Evolutionary conservation across 257 asterid genomes (phyloP).

Genomic region (Petrea volubilis): DNA sequence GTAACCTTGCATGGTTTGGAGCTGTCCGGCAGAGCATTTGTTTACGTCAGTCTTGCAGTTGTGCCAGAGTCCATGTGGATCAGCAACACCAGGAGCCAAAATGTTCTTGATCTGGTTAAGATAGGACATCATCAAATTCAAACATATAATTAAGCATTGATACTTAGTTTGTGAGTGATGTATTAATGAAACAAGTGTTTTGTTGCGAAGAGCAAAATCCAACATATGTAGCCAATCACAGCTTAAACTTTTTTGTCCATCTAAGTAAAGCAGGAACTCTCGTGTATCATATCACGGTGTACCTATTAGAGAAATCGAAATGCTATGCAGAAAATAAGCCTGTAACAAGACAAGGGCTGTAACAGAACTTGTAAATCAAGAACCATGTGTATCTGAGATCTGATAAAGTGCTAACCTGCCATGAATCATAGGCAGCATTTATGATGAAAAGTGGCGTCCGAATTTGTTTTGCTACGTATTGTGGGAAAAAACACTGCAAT

Average conservation of each 20-base stretch:
- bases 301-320: too few species aligned
- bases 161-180: not conserved
- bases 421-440: conserved; percentile 76
- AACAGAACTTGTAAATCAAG: not conserved
- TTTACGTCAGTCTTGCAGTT: conserved; percentile 60
- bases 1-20: conserved; percentile 66
- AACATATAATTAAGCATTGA: not conserved
- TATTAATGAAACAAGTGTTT: too few species aligned
- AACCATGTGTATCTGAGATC: not conserved
- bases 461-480: conserved; percentile 44
- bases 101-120: conserved; percentile 62
- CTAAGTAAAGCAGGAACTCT: too few species aligned
- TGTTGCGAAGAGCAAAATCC: too few species aligned
- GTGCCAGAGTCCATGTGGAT: conserved; percentile 76
- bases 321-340: too few species aligned
- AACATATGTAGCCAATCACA: too few species aligned
- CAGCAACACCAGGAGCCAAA: conserved; percentile 76
- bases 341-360: too few species aligned
- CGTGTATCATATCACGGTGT: too few species aligned
- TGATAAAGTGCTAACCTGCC: conserved; percentile 67
- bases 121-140: not conserved
- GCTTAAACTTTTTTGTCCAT: too few species aligned
- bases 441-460: conserved; percentile 69
- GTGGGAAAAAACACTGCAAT: conserved; percentile 80
- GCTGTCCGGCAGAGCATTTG: conserved; percentile 63